Percentiles rank a stretch among this genome's conserved stretches.
These are phyloP conservation scores for Pseudogymnoascus sp. DNA, from an alignment of 2,329 filamentous ascomycete genomes.

Conservation along the genomic window DNA sequence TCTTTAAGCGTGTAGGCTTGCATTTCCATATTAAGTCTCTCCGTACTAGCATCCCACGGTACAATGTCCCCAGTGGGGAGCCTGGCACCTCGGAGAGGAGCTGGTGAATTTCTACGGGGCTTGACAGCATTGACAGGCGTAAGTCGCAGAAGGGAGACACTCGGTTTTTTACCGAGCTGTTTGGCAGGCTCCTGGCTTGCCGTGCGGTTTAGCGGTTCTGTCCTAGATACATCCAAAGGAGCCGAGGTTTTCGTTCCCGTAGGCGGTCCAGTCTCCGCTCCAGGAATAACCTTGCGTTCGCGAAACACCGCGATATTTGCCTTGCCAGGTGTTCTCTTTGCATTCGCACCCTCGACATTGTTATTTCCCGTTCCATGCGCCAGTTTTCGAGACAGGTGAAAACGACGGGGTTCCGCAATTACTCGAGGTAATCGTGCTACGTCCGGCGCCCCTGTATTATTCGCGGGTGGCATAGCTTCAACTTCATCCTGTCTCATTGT, in stretches of 20 bases:
- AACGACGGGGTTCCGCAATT: conserved; percentile 37
- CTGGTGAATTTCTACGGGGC: neutral
- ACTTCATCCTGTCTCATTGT: neutral
- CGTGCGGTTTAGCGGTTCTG: conserved; percentile 14
- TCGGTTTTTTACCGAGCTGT: conserved; percentile 19
- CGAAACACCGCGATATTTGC: conserved; percentile 2
- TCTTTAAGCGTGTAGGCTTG: conserved; percentile 50
- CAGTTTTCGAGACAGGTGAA: conserved; percentile 46
- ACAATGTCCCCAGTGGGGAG: conserved; percentile 31
- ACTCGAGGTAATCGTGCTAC: neutral
- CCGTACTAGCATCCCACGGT: conserved; percentile 27
- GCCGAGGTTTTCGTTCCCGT: neutral
- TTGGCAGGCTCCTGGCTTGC: conserved; percentile 32
- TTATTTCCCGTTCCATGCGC: conserved; percentile 27
- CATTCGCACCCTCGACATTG: neutral
- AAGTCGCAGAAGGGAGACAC: neutral
- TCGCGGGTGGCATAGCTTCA: conserved; percentile 1
- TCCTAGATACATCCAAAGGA: neutral
- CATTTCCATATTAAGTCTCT: conserved; percentile 45
- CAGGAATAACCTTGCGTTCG: conserved; percentile 8
- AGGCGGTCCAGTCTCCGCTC: neutral
- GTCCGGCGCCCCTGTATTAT: neutral
- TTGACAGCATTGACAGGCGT: conserved; percentile 8
- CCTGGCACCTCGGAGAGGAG: conserved; percentile 15
- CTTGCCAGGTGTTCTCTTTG: neutral